Conservation (phyloP, 1,139 yeast genomes). For the Meyerozyma smithsonii region DNA sequence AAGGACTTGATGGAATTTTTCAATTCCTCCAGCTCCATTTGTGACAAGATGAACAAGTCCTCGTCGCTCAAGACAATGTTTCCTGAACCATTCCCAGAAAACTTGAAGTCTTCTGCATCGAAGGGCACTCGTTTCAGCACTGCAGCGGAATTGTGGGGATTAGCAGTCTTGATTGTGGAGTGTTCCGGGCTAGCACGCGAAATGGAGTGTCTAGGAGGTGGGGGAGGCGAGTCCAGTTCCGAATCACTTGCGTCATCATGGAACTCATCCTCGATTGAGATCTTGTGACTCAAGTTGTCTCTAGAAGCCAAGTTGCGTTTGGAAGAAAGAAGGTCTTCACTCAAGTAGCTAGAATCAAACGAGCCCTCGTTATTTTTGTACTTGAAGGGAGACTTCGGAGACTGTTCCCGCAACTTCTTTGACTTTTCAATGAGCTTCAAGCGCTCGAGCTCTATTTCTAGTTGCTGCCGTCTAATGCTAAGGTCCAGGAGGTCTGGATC, state of each 20-base stretch:
- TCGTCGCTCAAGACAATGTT: slow-evolving; percentile 22
- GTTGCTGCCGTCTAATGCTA: slow-evolving; percentile 29
- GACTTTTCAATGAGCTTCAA: slow-evolving; percentile 33
- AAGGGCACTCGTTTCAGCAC: slow-evolving; percentile 23
- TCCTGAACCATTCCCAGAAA: slow-evolving; percentile 22
- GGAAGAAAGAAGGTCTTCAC: slow-evolving; percentile 34
- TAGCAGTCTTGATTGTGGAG: neutral
- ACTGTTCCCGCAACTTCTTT: slow-evolving; percentile 10
- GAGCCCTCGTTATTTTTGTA: slow-evolving; percentile 10
- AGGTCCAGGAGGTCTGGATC: slow-evolving; percentile 1
- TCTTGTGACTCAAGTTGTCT: slow-evolving; percentile 36
- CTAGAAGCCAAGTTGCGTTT: slow-evolving; percentile 25
- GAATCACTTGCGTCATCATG: slow-evolving; percentile 15
- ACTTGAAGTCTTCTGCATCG: slow-evolving; percentile 37
- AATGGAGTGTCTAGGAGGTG: slow-evolving; percentile 39
- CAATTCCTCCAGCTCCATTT: slow-evolving; percentile 35
- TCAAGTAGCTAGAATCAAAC: slow-evolving; percentile 26
- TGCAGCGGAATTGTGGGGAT: neutral
- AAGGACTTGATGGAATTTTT: slow-evolving; percentile 40
- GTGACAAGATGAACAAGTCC: slow-evolving; percentile 27
- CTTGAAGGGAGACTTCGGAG: slow-evolving; percentile 5
- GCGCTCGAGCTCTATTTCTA: slow-evolving; percentile 37
- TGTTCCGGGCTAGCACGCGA: slow-evolving; percentile 7
- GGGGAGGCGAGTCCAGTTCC: slow-evolving; percentile 40
- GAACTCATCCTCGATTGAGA: slow-evolving; percentile 24